A percentile compares a stretch with the other conserved stretches of the same genome.
phyloP scores from a whole-genome alignment of 768 basidiomycete genomes.

The Kwoniella dejecticola region DNA sequence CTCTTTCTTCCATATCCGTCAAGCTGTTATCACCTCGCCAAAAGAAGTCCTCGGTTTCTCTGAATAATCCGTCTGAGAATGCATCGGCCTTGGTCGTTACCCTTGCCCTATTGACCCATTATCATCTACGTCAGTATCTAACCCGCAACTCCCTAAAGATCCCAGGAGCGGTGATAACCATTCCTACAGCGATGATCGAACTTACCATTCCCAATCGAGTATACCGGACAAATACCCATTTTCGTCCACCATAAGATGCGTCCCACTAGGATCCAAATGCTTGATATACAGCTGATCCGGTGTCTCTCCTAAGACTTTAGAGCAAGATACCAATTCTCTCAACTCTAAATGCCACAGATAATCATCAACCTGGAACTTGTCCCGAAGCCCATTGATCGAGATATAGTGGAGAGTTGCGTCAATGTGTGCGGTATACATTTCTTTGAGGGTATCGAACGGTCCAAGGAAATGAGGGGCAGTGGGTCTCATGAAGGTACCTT shows the following conservation, averaged over 20 bases:
- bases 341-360: conserved; percentile 18
- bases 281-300: conserved; percentile 25
- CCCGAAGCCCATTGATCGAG: not conserved
- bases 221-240: conserved; percentile 35
- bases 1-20: not conserved
- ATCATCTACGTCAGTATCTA: not conserved
- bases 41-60: not conserved
- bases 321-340: conserved; percentile 10
- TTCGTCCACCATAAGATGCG: conserved; percentile 43
- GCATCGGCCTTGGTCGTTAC: conserved; percentile 15
- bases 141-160: too few species aligned
- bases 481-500: not conserved
- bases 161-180: too few species aligned
- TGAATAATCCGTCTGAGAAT: conserved; percentile 1
- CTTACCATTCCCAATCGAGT: conserved; percentile 51
- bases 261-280: conserved; percentile 38
- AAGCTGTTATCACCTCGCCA: not conserved
- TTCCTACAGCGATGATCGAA: not conserved
- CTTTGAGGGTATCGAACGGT: conserved; percentile 18
- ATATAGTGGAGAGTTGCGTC: conserved; percentile 9
- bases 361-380: not conserved
- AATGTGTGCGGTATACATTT: conserved; percentile 15
- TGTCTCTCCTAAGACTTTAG: not conserved
- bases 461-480: conserved; percentile 21
- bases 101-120: not conserved